phyloP scores from a whole-genome alignment of 2,329 filamentous ascomycete species.

The Zymoseptoria ardabiliae region DNA sequence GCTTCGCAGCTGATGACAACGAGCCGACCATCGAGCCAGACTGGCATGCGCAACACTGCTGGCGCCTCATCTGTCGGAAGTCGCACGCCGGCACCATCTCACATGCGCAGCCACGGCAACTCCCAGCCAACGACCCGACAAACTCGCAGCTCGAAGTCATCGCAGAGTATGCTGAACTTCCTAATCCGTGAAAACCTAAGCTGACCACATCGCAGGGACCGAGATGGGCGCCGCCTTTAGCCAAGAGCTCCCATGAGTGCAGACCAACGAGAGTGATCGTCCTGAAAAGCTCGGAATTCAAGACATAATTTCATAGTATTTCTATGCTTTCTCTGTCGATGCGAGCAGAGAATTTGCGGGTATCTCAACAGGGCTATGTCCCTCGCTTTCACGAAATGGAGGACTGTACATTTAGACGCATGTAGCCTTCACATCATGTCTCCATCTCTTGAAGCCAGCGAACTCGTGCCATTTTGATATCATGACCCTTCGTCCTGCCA shows the following conservation, averaged over 20 bases:
- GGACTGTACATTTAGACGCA: not conserved
- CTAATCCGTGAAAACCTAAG: not conserved
- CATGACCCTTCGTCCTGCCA: not conserved
- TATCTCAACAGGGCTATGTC: not conserved
- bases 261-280: not conserved
- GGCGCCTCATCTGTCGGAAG: not conserved
- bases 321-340: not conserved
- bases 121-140: slow-evolving; percentile 2
- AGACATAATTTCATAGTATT: not conserved
- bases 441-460: not conserved
- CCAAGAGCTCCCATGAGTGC: slow-evolving; percentile 17
- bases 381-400: not conserved
- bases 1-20: not conserved
- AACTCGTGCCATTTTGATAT: not conserved
- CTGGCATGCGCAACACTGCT: slow-evolving; percentile 10
- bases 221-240: slow-evolving; percentile 20
- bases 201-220: slow-evolving; percentile 10
- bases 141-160: slow-evolving; percentile 9
- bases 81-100: not conserved
- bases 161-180: slow-evolving; percentile 13
- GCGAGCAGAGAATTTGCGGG: not conserved
- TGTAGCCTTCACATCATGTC: not conserved
- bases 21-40: not conserved
- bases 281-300: not conserved
- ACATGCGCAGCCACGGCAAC: not conserved